These are phyloP conservation scores for Microbotryum silenes-acaulis DNA, from an alignment of 1,284 basidiomycete genomes.

Conservation along the genomic window DNA sequence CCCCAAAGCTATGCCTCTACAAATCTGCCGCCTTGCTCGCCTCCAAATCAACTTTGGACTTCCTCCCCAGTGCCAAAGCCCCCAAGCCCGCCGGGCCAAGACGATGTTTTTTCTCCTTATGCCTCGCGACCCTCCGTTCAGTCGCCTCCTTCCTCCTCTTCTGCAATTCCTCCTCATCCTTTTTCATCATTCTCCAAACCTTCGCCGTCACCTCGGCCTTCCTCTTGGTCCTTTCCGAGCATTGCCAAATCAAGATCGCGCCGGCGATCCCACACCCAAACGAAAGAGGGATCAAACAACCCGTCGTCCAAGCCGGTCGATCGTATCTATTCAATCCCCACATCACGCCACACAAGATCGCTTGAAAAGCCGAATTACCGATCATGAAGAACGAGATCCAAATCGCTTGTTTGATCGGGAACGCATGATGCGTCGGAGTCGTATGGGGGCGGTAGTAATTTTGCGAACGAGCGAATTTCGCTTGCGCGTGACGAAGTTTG, in stretches of 20 bases:
- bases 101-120: constrained; percentile 5
- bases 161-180: constrained; percentile 12
- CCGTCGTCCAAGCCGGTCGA: constrained; percentile 16
- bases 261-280: constrained; percentile 12
- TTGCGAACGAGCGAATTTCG: constrained; percentile 4
- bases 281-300: constrained; percentile 7
- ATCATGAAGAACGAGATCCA: constrained; percentile 9
- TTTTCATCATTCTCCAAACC: constrained; percentile 8
- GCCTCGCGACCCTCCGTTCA: constrained; percentile 1
- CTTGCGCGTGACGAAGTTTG: constrained; percentile 5
- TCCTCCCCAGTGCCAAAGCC: too few species aligned
- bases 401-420: constrained; percentile 7
- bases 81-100: not conserved
- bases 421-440: constrained; percentile 16
- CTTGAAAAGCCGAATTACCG: constrained; percentile 12
- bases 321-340: constrained; percentile 9
- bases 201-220: constrained; percentile 13
- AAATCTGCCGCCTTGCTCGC: not conserved
- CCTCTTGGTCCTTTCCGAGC: constrained; percentile 8
- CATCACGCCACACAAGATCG: constrained; percentile 11
- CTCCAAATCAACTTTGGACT: not conserved
- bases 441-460: constrained; percentile 16
- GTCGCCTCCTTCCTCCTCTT: constrained; percentile 2
- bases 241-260: constrained; percentile 12
- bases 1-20: not conserved